phyloP scores from a whole-genome alignment of 208 protist species.

The Acanthamoeba rhysodes region DNA sequence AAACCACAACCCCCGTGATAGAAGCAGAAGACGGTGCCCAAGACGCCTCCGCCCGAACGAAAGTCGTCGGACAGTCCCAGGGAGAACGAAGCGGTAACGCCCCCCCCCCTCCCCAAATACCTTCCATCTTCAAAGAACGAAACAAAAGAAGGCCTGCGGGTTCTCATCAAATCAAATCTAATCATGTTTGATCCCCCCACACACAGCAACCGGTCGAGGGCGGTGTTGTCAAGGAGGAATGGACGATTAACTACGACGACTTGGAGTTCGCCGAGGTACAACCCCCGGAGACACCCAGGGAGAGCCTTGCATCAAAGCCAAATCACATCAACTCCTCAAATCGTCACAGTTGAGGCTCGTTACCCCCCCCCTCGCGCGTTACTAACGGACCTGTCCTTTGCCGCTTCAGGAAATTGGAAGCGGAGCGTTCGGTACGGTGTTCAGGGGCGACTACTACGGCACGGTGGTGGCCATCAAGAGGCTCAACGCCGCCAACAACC shows the following conservation, averaged over 20 bases:
- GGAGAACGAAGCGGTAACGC: neutral
- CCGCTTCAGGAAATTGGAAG: constrained; percentile 40
- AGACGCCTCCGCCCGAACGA: constrained; percentile 20
- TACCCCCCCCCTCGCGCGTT: too few species aligned
- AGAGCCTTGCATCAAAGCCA: neutral
- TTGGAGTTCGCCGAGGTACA: constrained; percentile 22
- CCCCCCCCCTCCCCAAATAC: neutral
- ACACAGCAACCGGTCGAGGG: constrained; percentile 4
- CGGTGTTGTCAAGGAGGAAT: constrained; percentile 47
- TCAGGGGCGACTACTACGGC: constrained; percentile 37
- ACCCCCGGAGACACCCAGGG: neutral
- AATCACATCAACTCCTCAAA: neutral
- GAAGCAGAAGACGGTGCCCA: constrained; percentile 29
- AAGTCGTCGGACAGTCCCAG: neutral
- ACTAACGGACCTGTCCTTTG: neutral
- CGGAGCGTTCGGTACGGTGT: constrained; percentile 37
- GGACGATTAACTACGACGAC: constrained; percentile 50
- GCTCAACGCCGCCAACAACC: constrained; percentile 44
- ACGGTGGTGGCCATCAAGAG: constrained; percentile 68
- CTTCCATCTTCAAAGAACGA: constrained; percentile 7
- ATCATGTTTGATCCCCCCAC: neutral
- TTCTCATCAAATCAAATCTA: too few species aligned
- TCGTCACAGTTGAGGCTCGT: too few species aligned
- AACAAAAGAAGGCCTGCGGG: too few species aligned
- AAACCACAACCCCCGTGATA: neutral